Evolutionary conservation across 164 flowering plant species (phyloP).

Genomic region (Brasenia schreberi): DNA sequence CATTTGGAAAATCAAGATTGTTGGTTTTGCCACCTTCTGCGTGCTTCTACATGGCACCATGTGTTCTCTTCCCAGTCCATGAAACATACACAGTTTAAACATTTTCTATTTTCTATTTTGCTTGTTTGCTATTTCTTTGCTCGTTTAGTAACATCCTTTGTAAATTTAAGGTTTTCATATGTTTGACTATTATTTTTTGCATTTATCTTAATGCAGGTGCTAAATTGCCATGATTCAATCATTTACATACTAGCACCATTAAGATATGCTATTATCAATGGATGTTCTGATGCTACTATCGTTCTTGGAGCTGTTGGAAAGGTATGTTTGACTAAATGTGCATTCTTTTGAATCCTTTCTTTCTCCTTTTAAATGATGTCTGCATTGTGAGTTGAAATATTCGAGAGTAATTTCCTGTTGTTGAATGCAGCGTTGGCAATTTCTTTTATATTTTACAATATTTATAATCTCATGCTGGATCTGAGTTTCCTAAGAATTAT

Average conservation of each 20-base stretch:
- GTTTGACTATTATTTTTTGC: background rate
- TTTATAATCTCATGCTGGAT: too few relatives aligned
- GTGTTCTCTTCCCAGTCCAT: background rate
- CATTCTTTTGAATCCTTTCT: background rate
- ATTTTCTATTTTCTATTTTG: background rate
- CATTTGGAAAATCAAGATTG: background rate
- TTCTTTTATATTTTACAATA: too few relatives aligned
- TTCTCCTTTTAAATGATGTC: background rate
- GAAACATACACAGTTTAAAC: background rate
- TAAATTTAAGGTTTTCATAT: background rate
- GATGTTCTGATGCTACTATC: constrained; percentile 95
- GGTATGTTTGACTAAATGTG: constrained; percentile 27
- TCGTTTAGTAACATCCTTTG: background rate
- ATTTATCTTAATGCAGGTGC: constrained; percentile 35
- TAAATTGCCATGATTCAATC: constrained; percentile 89
- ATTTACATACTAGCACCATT: constrained; percentile 89
- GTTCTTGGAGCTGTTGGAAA: constrained; percentile 97
- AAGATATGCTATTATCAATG: constrained; percentile 82
- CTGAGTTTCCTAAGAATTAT: too few relatives aligned
- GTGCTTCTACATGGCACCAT: background rate
- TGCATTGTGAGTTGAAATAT: too few relatives aligned
- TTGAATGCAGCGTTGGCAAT: background rate
- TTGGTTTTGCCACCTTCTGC: background rate
- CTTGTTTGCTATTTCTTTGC: background rate
- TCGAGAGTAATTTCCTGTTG: background rate